Conservation (phyloP, 192 early-diverging fungal species). For the Lobosporangium transversale region DNA sequence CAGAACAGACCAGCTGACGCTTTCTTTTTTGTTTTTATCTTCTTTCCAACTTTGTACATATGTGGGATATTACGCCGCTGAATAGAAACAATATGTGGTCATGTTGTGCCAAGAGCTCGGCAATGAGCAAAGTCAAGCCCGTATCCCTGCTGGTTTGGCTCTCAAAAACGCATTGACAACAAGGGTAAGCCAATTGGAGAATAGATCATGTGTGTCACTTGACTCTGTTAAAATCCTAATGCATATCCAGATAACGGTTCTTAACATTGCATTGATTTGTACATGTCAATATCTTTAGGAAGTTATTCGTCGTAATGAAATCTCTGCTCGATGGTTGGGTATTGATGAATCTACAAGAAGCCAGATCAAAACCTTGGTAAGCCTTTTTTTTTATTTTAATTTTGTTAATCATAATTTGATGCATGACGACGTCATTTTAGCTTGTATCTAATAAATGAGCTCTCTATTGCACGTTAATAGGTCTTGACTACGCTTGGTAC, state of each 20-base stretch:
- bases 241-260: too few relatives aligned
- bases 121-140: constrained; percentile 74
- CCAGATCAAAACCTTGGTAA: constrained; percentile 78
- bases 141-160: constrained; percentile 86
- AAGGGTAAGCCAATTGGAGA: constrained; percentile 65
- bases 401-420: too few relatives aligned
- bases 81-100: constrained; percentile 72
- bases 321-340: constrained; percentile 72
- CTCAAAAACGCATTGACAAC: constrained; percentile 94
- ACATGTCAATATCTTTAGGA: constrained; percentile 53
- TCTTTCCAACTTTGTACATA: not conserved
- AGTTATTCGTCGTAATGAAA: constrained; percentile 60
- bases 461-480: too few relatives aligned
- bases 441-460: too few relatives aligned
- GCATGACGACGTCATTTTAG: too few relatives aligned
- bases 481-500: constrained; percentile 65
- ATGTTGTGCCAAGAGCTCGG: constrained; percentile 85
- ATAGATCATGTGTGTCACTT: not conserved
- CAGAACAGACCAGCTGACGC: not conserved
- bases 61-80: not conserved
- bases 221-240: too few relatives aligned
- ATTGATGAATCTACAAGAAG: constrained; percentile 63
- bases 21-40: not conserved
- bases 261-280: too few relatives aligned
- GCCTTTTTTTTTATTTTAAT: too few relatives aligned